A percentile compares a stretch with the other conserved stretches of the same genome.
phyloP scores from a whole-genome alignment of 1,139 yeast species.

The Groenewaldozyma auringiensis region DNA sequence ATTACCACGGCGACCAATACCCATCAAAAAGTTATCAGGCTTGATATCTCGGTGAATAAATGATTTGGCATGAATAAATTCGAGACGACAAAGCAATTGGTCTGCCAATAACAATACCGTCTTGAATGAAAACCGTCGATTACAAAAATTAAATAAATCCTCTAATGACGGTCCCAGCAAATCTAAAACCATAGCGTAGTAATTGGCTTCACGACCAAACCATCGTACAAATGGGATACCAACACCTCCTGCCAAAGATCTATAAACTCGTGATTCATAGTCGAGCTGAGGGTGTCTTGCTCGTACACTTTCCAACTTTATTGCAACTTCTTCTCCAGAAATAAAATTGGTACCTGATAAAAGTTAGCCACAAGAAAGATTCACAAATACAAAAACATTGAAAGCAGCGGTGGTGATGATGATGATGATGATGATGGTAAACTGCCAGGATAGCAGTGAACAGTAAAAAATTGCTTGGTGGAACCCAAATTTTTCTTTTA shows the following conservation, averaged over 20 bases:
- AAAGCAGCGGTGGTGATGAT: neutral
- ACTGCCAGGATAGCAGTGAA: no score
- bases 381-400: neutral
- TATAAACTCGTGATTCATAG: conserved; percentile 92
- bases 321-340: conserved; percentile 96
- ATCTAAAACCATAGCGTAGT: conserved; percentile 95
- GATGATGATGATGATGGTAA: neutral
- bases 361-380: conserved; percentile 3
- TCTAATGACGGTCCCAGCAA: conserved; percentile 92
- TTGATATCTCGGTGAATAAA: conserved; percentile 85
- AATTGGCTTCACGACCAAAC: conserved; percentile 96
- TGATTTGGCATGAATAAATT: conserved; percentile 90
- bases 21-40: conserved; percentile 96
- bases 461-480: neutral
- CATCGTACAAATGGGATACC: conserved; percentile 96
- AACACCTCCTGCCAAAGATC: conserved; percentile 91
- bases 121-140: conserved; percentile 85
- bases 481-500: neutral
- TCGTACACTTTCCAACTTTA: conserved; percentile 79
- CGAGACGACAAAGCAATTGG: conserved; percentile 89
- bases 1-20: conserved; percentile 89
- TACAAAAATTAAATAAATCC: conserved; percentile 92
- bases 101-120: conserved; percentile 90
- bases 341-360: conserved; percentile 67
- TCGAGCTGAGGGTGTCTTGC: conserved; percentile 97